These are phyloP conservation scores for Tilletia setariae DNA, from an alignment of 1,284 basidiomycete species.

Conservation along the genomic window DNA sequence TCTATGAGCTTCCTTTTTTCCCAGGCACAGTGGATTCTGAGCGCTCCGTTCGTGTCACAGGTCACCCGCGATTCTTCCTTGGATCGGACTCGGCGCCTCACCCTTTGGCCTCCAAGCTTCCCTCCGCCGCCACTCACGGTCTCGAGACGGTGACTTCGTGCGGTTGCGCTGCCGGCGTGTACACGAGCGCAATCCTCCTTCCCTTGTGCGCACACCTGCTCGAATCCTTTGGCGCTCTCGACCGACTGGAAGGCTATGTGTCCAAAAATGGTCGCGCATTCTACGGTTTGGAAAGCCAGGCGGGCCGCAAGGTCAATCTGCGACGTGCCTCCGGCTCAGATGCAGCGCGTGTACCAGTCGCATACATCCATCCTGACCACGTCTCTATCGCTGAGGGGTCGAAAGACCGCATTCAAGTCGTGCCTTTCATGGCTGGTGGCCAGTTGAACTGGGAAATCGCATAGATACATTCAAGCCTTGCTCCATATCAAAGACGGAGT, in stretches of 20 bases:
- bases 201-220: slow-evolving; percentile 52
- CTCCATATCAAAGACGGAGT: too few relatives aligned
- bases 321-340: slow-evolving; percentile 18
- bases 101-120: slow-evolving; percentile 74
- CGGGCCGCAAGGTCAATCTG: slow-evolving; percentile 29
- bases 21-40: neutral
- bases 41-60: slow-evolving; percentile 54
- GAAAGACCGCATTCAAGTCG: slow-evolving; percentile 59
- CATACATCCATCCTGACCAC: slow-evolving; percentile 40
- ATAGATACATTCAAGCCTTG: too few relatives aligned
- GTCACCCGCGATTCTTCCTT: slow-evolving; percentile 93
- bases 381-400: slow-evolving; percentile 28
- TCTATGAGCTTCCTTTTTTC: neutral
- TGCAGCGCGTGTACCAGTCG: slow-evolving; percentile 34
- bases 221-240: slow-evolving; percentile 50
- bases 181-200: slow-evolving; percentile 50
- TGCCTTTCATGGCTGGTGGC: slow-evolving; percentile 90
- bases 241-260: slow-evolving; percentile 46
- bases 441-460: slow-evolving; percentile 76
- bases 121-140: slow-evolving; percentile 50
- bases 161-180: slow-evolving; percentile 52
- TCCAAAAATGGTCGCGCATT: slow-evolving; percentile 46
- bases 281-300: slow-evolving; percentile 35
- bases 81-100: slow-evolving; percentile 98
- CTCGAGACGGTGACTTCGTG: slow-evolving; percentile 29